A percentile compares a stretch with the other conserved stretches of the same genome.
Evolutionary conservation across 2,329 filamentous ascomycete species (phyloP).

Genomic region (Chaetomium olivaceum): DNA sequence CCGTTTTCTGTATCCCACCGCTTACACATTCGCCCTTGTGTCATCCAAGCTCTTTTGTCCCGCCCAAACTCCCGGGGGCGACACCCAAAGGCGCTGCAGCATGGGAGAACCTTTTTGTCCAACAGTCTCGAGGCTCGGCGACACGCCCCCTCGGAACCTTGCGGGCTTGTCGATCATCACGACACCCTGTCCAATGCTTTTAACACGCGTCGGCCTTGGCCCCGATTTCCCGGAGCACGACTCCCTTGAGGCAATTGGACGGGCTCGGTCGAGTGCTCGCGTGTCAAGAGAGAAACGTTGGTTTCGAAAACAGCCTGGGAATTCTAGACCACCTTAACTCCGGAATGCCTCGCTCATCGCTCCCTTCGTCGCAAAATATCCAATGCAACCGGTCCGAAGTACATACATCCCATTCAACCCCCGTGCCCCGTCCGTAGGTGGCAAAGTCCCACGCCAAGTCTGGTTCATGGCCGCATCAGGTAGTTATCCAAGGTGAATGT

Average conservation of each 20-base stretch:
- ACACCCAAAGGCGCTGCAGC: conserved; percentile 1
- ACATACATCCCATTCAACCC: neutral
- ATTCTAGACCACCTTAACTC: conserved; percentile 12
- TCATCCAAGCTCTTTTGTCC: neutral
- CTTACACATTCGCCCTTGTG: conserved; percentile 1
- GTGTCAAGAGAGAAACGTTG: conserved; percentile 1
- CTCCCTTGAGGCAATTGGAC: neutral
- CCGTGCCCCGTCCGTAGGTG: neutral
- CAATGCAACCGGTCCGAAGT: neutral
- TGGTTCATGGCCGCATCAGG: neutral
- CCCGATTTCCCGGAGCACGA: neutral
- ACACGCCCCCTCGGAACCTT: conserved; percentile 20
- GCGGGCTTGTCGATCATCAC: conserved; percentile 4
- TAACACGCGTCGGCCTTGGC: conserved; percentile 4
- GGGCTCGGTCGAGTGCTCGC: conserved; percentile 1
- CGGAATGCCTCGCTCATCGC: conserved; percentile 7
- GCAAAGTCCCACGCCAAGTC: neutral
- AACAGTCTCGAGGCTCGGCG: conserved; percentile 13
- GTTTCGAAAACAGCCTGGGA: conserved; percentile 4
- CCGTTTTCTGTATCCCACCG: conserved; percentile 7
- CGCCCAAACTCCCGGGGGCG: neutral
- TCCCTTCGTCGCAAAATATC: neutral
- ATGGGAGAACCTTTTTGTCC: conserved; percentile 5
- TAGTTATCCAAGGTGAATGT: neutral
- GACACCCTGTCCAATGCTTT: conserved; percentile 23